These are phyloP conservation scores for Exophiala sp. DNA, from an alignment of 2,329 filamentous ascomycete species.

Conservation along the genomic window DNA sequence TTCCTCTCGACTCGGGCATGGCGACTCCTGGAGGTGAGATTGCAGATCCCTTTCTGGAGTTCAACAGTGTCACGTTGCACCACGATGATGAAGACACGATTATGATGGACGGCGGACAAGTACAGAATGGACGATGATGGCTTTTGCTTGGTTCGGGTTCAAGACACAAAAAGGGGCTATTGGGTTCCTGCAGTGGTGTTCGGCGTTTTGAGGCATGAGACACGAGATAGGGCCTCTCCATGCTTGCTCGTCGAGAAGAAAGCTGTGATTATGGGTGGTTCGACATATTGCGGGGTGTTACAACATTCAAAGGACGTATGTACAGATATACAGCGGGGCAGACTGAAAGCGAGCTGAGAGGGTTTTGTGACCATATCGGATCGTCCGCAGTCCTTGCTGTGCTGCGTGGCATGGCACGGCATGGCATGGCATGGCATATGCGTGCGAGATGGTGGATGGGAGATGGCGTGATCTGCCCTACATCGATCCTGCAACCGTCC, in stretches of 20 bases:
- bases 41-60: constrained; percentile 92
- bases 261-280: neutral
- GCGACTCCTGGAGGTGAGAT: constrained; percentile 77
- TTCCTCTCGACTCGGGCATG: constrained; percentile 78
- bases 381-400: neutral
- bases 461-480: too few species aligned
- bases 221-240: neutral
- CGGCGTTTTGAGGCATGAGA: constrained; percentile 1
- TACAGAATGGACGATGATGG: constrained; percentile 18
- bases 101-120: constrained; percentile 22
- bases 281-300: constrained; percentile 17
- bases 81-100: constrained; percentile 75
- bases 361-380: constrained; percentile 5
- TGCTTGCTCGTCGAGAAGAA: constrained; percentile 3
- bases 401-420: too few species aligned
- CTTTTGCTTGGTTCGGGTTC: neutral
- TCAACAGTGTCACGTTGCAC: constrained; percentile 95
- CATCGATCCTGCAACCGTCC: too few species aligned
- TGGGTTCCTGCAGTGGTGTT: constrained; percentile 13
- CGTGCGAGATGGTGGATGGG: too few species aligned
- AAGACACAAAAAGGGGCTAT: neutral
- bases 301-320: constrained; percentile 16
- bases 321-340: constrained; percentile 23
- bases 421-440: too few species aligned
- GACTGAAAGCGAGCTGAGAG: constrained; percentile 1